Evolutionary conservation across 768 basidiomycete species (phyloP).

Genomic region (Ephemerocybe angulata): DNA sequence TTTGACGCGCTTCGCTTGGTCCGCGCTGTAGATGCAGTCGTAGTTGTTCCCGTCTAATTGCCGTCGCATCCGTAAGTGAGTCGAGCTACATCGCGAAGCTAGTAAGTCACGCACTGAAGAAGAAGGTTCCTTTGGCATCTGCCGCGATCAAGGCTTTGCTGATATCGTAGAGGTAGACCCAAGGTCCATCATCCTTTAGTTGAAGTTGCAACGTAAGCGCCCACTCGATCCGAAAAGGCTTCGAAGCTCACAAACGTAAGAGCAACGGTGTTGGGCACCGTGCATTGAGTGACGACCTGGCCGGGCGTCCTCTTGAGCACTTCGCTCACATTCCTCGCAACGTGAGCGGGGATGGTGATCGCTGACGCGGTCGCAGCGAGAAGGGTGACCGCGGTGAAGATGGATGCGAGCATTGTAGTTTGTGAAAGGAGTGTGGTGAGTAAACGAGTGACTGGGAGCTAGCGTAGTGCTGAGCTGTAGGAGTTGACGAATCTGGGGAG

Average conservation of each 20-base stretch:
- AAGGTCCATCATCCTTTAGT: slow-evolving; percentile 43
- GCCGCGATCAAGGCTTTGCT: slow-evolving; percentile 18
- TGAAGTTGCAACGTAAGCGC: not conserved
- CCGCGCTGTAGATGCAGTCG: slow-evolving; percentile 22
- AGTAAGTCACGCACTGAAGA: slow-evolving; percentile 19
- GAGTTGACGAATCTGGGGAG: too few species aligned
- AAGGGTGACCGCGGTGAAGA: not conserved
- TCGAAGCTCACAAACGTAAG: slow-evolving; percentile 38
- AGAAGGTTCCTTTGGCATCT: slow-evolving; percentile 31
- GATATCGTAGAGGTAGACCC: slow-evolving; percentile 30
- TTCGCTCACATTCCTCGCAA: not conserved
- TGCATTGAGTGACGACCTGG: slow-evolving; percentile 35
- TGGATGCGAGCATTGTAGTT: not conserved
- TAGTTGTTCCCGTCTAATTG: slow-evolving; percentile 13
- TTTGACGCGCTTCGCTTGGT: slow-evolving; percentile 12
- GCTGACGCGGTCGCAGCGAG: not conserved
- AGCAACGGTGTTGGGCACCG: slow-evolving; percentile 36
- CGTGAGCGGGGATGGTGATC: too few species aligned
- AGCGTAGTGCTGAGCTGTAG: not conserved
- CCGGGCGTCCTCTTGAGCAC: slow-evolving; percentile 19
- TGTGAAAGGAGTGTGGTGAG: not conserved
- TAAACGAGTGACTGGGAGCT: not conserved
- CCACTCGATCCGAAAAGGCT: not conserved
- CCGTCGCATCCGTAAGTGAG: not conserved
- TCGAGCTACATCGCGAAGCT: slow-evolving; percentile 1